phyloP scores from a whole-genome alignment of 192 early-diverging fungal species.

The Ramicandelaber brevisporus region DNA sequence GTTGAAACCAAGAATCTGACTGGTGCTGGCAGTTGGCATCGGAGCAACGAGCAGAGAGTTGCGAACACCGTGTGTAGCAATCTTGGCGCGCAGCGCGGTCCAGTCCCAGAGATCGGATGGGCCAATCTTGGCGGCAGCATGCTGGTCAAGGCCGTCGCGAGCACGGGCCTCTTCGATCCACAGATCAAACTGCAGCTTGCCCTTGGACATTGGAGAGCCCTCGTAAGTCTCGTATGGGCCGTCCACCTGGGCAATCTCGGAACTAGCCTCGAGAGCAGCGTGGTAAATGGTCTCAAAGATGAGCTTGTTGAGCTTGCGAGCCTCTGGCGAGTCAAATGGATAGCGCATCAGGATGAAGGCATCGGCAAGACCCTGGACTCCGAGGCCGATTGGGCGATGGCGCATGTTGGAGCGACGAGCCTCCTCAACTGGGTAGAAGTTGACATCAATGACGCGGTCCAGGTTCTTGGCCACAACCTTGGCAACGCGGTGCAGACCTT shows the following conservation, averaged over 20 bases:
- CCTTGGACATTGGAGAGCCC: constrained; percentile 73
- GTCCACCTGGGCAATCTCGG: constrained; percentile 53
- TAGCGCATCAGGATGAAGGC: constrained; percentile 84
- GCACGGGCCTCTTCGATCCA: constrained; percentile 65
- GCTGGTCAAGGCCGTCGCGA: constrained; percentile 2
- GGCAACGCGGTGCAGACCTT: constrained; percentile 54
- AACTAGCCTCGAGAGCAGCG: constrained; percentile 73
- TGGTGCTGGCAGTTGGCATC: constrained; percentile 94
- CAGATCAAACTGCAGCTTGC: constrained; percentile 81
- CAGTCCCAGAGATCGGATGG: constrained; percentile 79
- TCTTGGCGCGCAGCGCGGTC: constrained; percentile 46
- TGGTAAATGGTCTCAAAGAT: constrained; percentile 97
- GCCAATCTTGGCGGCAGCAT: no score
- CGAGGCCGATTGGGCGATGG: constrained; percentile 92
- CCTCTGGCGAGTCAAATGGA: constrained; percentile 76
- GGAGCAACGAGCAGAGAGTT: constrained; percentile 89
- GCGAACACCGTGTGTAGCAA: constrained; percentile 61
- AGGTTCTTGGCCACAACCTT: constrained; percentile 80
- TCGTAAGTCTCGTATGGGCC: constrained; percentile 74
- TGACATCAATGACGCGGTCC: constrained; percentile 92
- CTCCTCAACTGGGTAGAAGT: constrained; percentile 86
- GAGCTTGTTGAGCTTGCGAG: constrained; percentile 50
- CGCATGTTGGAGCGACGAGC: constrained; percentile 73
- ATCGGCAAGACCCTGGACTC: constrained; percentile 95
- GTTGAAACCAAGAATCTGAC: constrained; percentile 93